Percentiles rank a stretch among this genome's conserved stretches.
Evolutionary conservation across 176 grass and related monocot species (phyloP).

Genomic region (Cenchrus americanus): DNA sequence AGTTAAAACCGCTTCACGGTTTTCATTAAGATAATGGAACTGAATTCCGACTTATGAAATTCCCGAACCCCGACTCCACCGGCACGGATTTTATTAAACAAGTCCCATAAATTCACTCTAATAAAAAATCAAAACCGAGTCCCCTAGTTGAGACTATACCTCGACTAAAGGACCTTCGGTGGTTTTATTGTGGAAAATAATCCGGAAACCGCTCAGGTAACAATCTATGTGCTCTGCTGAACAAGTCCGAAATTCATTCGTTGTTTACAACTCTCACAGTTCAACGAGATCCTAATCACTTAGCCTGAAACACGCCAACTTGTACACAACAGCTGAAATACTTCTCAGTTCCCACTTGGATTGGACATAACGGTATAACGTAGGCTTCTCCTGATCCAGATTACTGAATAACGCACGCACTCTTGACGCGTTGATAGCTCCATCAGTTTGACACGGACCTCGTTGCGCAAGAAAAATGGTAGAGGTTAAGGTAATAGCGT

Average conservation of each 20-base stretch:
- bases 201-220: constrained; percentile 11
- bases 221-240: constrained; percentile 6
- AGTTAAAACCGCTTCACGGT: too few relatives aligned
- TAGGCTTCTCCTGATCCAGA: neutral
- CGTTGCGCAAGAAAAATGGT: neutral
- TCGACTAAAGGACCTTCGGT: too few relatives aligned
- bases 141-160: too few relatives aligned
- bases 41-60: too few relatives aligned
- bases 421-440: neutral
- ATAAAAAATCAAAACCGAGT: too few relatives aligned
- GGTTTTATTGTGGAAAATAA: neutral
- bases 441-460: neutral
- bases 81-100: too few relatives aligned
- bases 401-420: neutral
- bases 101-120: too few relatives aligned
- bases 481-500: neutral
- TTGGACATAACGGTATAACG: neutral
- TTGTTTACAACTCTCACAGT: too few relatives aligned
- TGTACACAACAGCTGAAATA: neutral
- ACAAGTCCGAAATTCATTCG: neutral
- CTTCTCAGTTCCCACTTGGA: neutral
- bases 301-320: neutral
- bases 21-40: too few relatives aligned
- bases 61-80: too few relatives aligned
- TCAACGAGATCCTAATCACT: too few relatives aligned